Evolutionary conservation across 176 grass and related monocot genomes (phyloP), one percentile per base, ranked within the genome.

Genomic region (Lolium perenne): DNA sequence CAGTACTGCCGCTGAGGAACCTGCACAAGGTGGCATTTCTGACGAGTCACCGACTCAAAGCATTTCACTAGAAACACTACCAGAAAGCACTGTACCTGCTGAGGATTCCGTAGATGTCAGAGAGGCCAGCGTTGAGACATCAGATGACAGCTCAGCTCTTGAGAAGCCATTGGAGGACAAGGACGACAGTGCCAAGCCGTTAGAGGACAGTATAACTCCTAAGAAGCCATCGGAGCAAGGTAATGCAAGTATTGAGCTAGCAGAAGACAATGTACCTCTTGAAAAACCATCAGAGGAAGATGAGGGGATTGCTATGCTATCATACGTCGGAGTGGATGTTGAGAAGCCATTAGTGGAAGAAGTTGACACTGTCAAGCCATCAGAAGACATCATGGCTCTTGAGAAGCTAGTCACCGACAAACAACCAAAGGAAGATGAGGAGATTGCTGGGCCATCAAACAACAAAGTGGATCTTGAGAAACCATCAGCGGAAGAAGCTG

Each of bases 61-160:
- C 82, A 77, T 53, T 85, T 54, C 77, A 81, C 50, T 35, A 81
- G 86, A 91, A 81, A 91, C 53, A 71, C 18, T 41, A 71, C 40
- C 89, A 76, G 59, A 55, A 77, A 88, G 53, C 20, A 4, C 40
- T 6, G 1, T n/a, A 48, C 23, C 38, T 81, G 43, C 14, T 32
- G 82, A 91, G 41, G 81, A 71, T 25, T 62, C 53, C 32, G 18
- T 18, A 77, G 70, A 62, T 6, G 20, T 69, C 0, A 18, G 32
- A 47, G 77, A 85, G 56, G 72, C 64, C 57, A 83, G 35, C 0
- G 1, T 12, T 22, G 35, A 73, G 25, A 47, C 16, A 66, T 56
- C 57, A 26, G 46, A 74, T 18, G 67, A 74, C 40, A 80, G 3
- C 57, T 47, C 16, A 9, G 35, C n/a, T 61, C 23, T 46, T 26